Base-by-base conservation (phyloP, 768 basidiomycete genomes). In the Daedalea quercina region DNA sequence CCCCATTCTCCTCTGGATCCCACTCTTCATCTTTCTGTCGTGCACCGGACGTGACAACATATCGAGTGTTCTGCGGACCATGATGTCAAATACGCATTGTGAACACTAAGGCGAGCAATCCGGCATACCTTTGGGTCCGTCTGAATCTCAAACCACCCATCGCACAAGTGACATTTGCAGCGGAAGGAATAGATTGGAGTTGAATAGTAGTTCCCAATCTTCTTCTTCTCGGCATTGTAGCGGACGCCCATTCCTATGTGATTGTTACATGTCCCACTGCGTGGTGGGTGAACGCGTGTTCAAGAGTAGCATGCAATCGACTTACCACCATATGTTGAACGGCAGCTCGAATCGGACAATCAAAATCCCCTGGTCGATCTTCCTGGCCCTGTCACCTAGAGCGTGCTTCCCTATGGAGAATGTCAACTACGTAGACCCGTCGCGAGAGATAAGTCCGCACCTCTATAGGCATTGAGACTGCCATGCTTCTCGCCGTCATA, bases 201-300 rank as follows among this genome's bases (percentile, higher is more conserved):
- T 6, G 91, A 90, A 65, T 87, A 93, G 70, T 99, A 99, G 53
- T 80, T 83, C 13, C 96, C 96, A 31, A 97, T 80, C 69, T 95
- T 97, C 74, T 88, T 88, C 81, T 99, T 99, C 70, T 98, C 94
- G 0, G 96, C 96, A 60, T 99, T 99, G 75, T 97, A 99, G n/a
- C 96, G 89, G 1, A 99, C 96, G 22, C 96, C 96, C 82, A 96
- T 96, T 11, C 96, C 96, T 47, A 99, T 91, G 71, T 98, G 96
- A 60, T 88, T 87, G 67, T 94, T 85, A 72, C 95, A 99, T 71
- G 87, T 87, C 31, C 85, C 91, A 63, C 95, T 97, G 69, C 34
- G 53, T 20, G 17, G 24, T 42, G 22, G 31, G 24, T 8, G 33
- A 37, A 31, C 44, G 22, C 41, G 34, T 6, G 37, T 26, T 12